Evolutionary conservation across 2,329 filamentous ascomycete species (phyloP).

Genomic region (Fusarium transvaalense): DNA sequence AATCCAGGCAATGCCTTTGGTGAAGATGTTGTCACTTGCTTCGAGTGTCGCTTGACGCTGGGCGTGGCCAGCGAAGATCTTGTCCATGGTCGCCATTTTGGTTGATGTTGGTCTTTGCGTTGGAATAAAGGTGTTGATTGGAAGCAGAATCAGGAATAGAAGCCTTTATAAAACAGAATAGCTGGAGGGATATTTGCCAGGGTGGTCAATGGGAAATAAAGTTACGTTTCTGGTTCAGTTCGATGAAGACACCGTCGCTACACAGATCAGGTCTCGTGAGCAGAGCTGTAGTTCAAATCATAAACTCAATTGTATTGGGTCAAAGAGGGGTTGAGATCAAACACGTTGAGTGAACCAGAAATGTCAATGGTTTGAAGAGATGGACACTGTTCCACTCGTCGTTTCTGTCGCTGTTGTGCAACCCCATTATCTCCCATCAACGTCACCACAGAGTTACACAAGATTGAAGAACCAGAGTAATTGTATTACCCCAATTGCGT

Average conservation of each 20-base stretch:
- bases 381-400: background rate
- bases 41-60: constrained; percentile 46
- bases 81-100: constrained; percentile 59
- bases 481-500: background rate
- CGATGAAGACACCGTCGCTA: background rate
- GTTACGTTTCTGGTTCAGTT: background rate
- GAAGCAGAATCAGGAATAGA: too few relatives aligned
- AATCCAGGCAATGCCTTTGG: constrained; percentile 62
- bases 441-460: background rate
- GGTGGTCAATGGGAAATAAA: background rate
- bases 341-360: background rate
- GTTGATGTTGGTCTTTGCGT: background rate
- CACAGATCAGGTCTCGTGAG: background rate
- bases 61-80: constrained; percentile 56
- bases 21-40: constrained; percentile 15
- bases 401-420: background rate
- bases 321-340: fast-evolving
- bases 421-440: background rate
- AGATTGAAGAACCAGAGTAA: background rate
- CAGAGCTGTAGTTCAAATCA: background rate
- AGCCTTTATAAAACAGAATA: background rate
- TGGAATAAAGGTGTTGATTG: too few relatives aligned
- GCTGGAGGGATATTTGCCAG: background rate
- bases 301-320: background rate
- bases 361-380: background rate